phyloP scores from a whole-genome alignment of 2,329 filamentous ascomycete species.

The Venturia nashicola region DNA sequence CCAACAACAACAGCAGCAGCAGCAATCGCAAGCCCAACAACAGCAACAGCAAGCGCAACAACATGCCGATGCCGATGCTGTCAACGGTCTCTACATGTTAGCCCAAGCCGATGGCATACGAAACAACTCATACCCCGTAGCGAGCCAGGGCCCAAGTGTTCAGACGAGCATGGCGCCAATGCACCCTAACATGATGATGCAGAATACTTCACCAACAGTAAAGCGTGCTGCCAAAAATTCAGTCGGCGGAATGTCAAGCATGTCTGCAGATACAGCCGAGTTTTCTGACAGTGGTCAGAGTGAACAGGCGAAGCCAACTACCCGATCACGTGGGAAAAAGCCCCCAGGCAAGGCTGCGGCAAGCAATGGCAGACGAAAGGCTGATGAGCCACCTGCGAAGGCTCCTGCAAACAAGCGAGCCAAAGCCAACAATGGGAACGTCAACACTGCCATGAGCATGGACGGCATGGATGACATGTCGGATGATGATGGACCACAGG shows the following conservation, averaged over 20 bases:
- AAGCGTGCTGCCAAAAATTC: constrained; percentile 30
- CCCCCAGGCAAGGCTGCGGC: constrained; percentile 40
- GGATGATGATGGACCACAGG: constrained; percentile 31
- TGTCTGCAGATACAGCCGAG: constrained; percentile 4
- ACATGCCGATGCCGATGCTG: constrained; percentile 63
- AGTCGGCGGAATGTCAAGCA: constrained; percentile 11
- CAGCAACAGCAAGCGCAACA: constrained; percentile 66
- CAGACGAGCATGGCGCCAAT: constrained; percentile 31
- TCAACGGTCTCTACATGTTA: constrained; percentile 85
- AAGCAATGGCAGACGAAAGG: constrained; percentile 52
- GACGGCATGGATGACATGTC: constrained; percentile 44
- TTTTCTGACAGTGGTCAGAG: constrained; percentile 9
- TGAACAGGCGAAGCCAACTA: constrained; percentile 7
- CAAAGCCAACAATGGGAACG: constrained; percentile 44
- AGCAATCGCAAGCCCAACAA: constrained; percentile 24
- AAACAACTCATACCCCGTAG: constrained; percentile 40
- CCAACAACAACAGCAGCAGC: constrained; percentile 53
- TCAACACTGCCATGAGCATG: constrained; percentile 37
- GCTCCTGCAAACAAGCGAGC: constrained; percentile 57
- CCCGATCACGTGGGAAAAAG: constrained; percentile 55
- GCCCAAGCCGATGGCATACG: constrained; percentile 54
- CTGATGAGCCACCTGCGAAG: constrained; percentile 57
- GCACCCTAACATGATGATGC: constrained; percentile 27
- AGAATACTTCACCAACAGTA: constrained; percentile 44
- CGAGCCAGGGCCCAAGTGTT: constrained; percentile 23